These are phyloP conservation scores for Malbranchea cinnamomea DNA, from an alignment of 2,329 filamentous ascomycete genomes.

Conservation along the genomic window DNA sequence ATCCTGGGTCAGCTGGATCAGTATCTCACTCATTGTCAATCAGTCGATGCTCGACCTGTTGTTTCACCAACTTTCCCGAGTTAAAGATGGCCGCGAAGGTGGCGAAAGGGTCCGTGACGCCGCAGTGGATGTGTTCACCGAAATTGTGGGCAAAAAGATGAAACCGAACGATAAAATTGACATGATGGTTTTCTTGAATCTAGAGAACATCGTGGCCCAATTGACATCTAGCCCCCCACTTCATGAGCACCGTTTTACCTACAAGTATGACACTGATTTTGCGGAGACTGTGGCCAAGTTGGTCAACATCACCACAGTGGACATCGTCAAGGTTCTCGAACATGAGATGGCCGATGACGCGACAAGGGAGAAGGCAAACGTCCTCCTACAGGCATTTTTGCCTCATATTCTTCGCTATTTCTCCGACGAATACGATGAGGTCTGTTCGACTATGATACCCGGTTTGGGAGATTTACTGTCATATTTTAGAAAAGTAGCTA, in stretches of 20 bases:
- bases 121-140: conserved; percentile 85
- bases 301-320: conserved; percentile 75
- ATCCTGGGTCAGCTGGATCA: conserved; percentile 98
- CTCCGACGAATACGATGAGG: conserved; percentile 93
- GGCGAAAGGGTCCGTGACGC: conserved; percentile 77
- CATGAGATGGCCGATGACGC: conserved; percentile 44
- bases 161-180: conserved; percentile 82
- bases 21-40: conserved; percentile 86
- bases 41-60: conserved; percentile 72
- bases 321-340: conserved; percentile 77
- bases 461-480: conserved; percentile 84
- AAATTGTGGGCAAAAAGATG: conserved; percentile 98
- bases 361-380: conserved; percentile 60
- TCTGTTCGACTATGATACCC: conserved; percentile 90
- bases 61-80: conserved; percentile 72
- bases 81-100: conserved; percentile 47
- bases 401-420: conserved; percentile 87
- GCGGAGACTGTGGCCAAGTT: conserved; percentile 91
- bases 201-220: conserved; percentile 71
- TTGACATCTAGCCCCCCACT: conserved; percentile 72
- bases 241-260: conserved; percentile 61
- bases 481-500: conserved; percentile 69
- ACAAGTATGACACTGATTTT: conserved; percentile 86
- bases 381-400: conserved; percentile 67
- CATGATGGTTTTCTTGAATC: conserved; percentile 79